Base-by-base conservation (phyloP, 495 filamentous ascomycete species). In the Daldinia childiae region DNA sequence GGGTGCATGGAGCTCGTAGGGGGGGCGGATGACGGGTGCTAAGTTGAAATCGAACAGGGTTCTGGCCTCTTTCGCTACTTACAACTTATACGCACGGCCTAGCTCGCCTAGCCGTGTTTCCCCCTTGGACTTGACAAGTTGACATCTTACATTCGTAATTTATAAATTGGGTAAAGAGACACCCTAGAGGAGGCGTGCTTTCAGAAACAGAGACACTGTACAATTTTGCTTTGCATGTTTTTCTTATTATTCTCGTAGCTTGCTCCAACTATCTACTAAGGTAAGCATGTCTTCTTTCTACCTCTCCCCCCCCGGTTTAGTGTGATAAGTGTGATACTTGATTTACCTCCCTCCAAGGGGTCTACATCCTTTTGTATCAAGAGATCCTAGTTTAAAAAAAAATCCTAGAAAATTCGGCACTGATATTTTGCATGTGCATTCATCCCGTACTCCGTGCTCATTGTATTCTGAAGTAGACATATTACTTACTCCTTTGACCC, bases 1-100 rank as follows among this genome's bases (percentile, higher is more conserved):
- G 73, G 76, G 76, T 74, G 62, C 62, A 74, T 74, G 59, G 71
- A 74, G 68, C 62, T 64, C 36, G 58, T 62, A 50, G 52, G 71
- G 67, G 72, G 67, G 68, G 64, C 54, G 68, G 62, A 68, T 59
- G 62, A 45, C 67, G 74, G 72, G 68, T 75, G 55, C 66, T 67
- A 58, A 66, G 45, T 58, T 39, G 21, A 62, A 68, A 34, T 73
- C 67, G 64, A 69, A 56, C 68, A 70, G 66, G 70, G 68, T 69
- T 71, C 66, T 74, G 69, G 73, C 70, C 70, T 71, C 43, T 63
- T 66, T 66, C 64, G 54, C 59, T 63, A 29, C 51, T 45, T 45
- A 5, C 43, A 8, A 66, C 67, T 64, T 65, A 66, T 48, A 67
- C 58, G 41, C 21, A 30, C 32, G 26, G 56, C 29, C 52, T 48